Conservation (phyloP, 768 basidiomycete genomes). For the Lactarius hatsudake region DNA sequence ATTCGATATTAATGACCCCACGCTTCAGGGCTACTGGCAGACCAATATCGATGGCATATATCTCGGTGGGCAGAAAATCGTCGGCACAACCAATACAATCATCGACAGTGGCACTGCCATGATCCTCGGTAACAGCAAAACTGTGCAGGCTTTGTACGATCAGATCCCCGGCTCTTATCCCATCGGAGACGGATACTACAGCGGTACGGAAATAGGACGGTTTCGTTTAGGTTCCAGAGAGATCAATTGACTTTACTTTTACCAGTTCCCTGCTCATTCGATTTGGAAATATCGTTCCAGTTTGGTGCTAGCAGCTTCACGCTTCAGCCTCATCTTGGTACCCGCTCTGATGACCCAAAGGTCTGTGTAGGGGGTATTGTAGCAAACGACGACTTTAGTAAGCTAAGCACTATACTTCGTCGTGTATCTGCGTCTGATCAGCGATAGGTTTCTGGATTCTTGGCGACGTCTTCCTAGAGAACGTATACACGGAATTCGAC, state of each 20-base stretch:
- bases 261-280: constrained; percentile 30
- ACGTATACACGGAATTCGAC: constrained; percentile 11
- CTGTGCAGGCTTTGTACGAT: constrained; percentile 17
- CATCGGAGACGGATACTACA: background rate
- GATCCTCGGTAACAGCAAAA: constrained; percentile 23
- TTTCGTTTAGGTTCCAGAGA: background rate
- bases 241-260: too few relatives aligned
- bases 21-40: constrained; percentile 28
- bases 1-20: background rate
- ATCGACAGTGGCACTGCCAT: constrained; percentile 28
- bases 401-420: background rate
- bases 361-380: constrained; percentile 26
- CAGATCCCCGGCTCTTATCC: constrained; percentile 14
- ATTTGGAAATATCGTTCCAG: constrained; percentile 30
- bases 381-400: background rate
- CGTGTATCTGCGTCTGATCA: background rate
- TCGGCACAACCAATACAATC: constrained; percentile 12
- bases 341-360: constrained; percentile 21
- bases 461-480: constrained; percentile 4
- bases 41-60: constrained; percentile 16
- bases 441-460: constrained; percentile 4
- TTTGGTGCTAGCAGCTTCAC: constrained; percentile 34
- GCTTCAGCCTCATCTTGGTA: constrained; percentile 31
- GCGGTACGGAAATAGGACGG: background rate
- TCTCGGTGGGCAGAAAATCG: background rate